Evolutionary conservation across 257 asterid species (phyloP).

Genomic region (Mentha longifolia): DNA sequence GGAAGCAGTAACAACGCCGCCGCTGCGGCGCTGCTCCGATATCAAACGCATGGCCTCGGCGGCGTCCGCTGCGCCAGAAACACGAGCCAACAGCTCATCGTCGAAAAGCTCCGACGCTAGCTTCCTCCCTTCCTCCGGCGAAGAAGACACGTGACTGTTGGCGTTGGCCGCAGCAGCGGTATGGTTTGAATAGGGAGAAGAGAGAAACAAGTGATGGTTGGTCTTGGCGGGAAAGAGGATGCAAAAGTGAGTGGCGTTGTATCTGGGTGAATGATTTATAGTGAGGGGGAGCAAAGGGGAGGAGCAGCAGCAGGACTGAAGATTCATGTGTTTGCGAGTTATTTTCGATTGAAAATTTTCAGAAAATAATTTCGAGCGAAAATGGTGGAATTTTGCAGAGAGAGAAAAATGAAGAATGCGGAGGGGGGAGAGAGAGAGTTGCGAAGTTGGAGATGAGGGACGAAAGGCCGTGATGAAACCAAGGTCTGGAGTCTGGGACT

Average conservation of each 20-base stretch:
- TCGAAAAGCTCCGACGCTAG: constrained; percentile 49
- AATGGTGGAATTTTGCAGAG: constrained; percentile 17
- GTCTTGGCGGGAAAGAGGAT: constrained; percentile 38
- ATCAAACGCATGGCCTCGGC: constrained; percentile 51
- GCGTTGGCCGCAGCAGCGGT: constrained; percentile 31
- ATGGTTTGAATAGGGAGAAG: constrained; percentile 17
- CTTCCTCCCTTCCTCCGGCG: constrained; percentile 43
- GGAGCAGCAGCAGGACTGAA: constrained; percentile 48
- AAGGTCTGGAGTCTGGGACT: too few relatives aligned
- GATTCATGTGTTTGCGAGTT: constrained; percentile 47
- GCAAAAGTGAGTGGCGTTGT: constrained; percentile 32
- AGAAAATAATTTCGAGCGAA: background rate
- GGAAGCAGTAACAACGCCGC: constrained; percentile 54
- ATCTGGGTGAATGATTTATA: constrained; percentile 32
- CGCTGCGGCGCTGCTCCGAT: constrained; percentile 43
- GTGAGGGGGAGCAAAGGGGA: constrained; percentile 43
- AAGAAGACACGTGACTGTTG: constrained; percentile 41
- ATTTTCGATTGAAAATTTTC: background rate
- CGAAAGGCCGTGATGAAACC: constrained; percentile 47
- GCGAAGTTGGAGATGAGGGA: constrained; percentile 49
- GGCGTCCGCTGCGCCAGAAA: constrained; percentile 68
- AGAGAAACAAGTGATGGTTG: constrained; percentile 27
- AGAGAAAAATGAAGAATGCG: background rate
- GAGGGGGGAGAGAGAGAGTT: background rate
- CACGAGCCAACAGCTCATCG: constrained; percentile 52